These are phyloP conservation scores for Plantago coronopus DNA, from an alignment of 305 asterid genomes.

Conservation along the genomic window DNA sequence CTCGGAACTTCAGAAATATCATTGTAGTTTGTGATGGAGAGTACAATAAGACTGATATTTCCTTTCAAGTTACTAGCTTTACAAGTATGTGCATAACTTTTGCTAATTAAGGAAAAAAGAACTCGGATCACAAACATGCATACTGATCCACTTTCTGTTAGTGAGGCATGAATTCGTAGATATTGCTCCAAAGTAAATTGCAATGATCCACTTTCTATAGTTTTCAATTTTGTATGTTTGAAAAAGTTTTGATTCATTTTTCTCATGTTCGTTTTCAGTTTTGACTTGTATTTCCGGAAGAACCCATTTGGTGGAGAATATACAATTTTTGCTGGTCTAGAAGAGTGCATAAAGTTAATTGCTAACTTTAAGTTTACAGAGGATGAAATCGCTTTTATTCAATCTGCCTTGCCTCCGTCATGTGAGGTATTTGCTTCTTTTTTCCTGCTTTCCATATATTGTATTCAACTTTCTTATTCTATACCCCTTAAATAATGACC, in stretches of 20 bases:
- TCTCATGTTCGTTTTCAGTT: slow-evolving; percentile 44
- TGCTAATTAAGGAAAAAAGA: too few species aligned
- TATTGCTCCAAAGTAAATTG: not conserved
- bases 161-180: not conserved
- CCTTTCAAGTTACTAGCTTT: too few species aligned
- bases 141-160: not conserved
- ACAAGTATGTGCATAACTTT: too few species aligned
- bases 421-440: slow-evolving; percentile 61
- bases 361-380: slow-evolving; percentile 77
- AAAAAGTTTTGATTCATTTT: slow-evolving; percentile 12
- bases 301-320: slow-evolving; percentile 96
- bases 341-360: slow-evolving; percentile 83
- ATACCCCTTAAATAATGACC: not conserved
- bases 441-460: not conserved
- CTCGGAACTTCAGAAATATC: too few species aligned
- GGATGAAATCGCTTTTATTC: slow-evolving; percentile 76
- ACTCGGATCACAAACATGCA: not conserved
- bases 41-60: too few species aligned
- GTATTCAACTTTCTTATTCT: slow-evolving; percentile 12
- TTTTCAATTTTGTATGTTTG: slow-evolving; percentile 4
- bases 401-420: slow-evolving; percentile 57
- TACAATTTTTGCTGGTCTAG: slow-evolving; percentile 91
- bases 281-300: slow-evolving; percentile 73
- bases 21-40: too few species aligned
- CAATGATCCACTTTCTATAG: too few species aligned